A percentile compares a stretch with the other conserved stretches of the same genome.
phyloP scores from a whole-genome alignment of 768 basidiomycete species.

The Pleurotus platypus region DNA sequence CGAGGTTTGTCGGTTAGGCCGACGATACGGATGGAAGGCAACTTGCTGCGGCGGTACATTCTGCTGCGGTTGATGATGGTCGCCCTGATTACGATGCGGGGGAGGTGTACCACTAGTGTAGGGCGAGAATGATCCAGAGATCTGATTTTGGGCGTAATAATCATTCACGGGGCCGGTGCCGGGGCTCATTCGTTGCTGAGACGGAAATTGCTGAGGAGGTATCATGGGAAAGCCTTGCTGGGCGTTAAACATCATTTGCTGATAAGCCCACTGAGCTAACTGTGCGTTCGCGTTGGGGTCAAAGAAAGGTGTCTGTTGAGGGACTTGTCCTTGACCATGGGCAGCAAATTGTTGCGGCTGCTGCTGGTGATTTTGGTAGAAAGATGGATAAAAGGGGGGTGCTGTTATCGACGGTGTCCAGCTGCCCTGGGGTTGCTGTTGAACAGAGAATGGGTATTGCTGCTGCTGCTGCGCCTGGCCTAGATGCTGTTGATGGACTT shows the following conservation, averaged over 20 bases:
- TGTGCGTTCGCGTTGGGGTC: conserved; percentile 68
- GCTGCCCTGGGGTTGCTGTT: conserved; percentile 64
- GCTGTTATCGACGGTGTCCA: conserved; percentile 69
- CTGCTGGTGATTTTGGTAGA: conserved; percentile 69
- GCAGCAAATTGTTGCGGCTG: conserved; percentile 51
- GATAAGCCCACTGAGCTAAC: conserved; percentile 86
- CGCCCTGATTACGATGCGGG: conserved; percentile 47
- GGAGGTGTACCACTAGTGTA: conserved; percentile 74
- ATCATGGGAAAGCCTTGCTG: conserved; percentile 48
- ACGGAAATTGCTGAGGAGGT: conserved; percentile 41
- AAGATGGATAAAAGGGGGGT: conserved; percentile 74
- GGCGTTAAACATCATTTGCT: conserved; percentile 85
- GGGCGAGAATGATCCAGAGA: conserved; percentile 48
- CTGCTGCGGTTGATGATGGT: conserved; percentile 37
- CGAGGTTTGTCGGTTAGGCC: conserved; percentile 52
- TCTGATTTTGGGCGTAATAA: conserved; percentile 56
- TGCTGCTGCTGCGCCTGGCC: conserved; percentile 30
- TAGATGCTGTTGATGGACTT: conserved; percentile 19
- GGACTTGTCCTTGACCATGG: conserved; percentile 27
- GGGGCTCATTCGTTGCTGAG: conserved; percentile 34
- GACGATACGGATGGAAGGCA: conserved; percentile 82
- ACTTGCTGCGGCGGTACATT: conserved; percentile 36
- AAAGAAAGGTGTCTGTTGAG: conserved; percentile 58
- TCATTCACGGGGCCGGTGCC: conserved; percentile 38
- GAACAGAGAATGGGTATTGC: conserved; percentile 65